These are phyloP conservation scores for Coemansia sp. DNA, from an alignment of 192 early-diverging fungal species.

Conservation along the genomic window DNA sequence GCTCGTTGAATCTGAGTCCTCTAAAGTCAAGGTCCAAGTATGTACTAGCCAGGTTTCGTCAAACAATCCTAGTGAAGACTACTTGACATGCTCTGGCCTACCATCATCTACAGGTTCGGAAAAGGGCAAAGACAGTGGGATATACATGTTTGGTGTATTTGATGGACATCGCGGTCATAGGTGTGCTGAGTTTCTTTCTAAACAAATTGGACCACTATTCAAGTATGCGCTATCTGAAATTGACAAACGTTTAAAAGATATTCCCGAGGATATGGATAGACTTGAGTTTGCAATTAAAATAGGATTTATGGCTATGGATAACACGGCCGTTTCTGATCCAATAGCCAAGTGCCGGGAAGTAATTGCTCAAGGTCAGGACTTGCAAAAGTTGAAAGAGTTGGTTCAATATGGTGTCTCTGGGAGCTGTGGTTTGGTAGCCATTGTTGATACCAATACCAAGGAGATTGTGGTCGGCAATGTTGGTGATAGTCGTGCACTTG, in stretches of 20 bases:
- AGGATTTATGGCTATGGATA: conserved; percentile 33
- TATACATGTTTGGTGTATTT: conserved; percentile 40
- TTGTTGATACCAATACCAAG: conserved; percentile 19
- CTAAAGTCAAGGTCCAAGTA: not conserved
- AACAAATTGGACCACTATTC: conserved; percentile 4
- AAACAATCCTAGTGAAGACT: not conserved
- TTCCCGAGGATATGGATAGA: too few relatives aligned
- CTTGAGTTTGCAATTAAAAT: conserved; percentile 8
- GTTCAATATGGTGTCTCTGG: conserved; percentile 20
- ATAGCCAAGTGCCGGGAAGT: conserved; percentile 25
- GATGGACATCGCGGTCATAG: conserved; percentile 36
- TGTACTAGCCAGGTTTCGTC: not conserved
- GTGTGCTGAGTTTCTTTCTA: conserved; percentile 29
- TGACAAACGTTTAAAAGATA: too few relatives aligned
- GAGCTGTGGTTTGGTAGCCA: conserved; percentile 41
- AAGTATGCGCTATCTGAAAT: too few relatives aligned
- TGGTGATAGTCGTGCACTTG: conserved; percentile 43
- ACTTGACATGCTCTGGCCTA: not conserved
- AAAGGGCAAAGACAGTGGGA: not conserved
- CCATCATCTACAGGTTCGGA: not conserved
- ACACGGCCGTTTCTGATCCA: conserved; percentile 19
- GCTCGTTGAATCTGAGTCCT: not conserved
- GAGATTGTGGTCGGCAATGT: conserved; percentile 45
- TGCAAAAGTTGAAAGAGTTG: not conserved
- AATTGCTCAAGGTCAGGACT: not conserved